phyloP scores from a whole-genome alignment of 78 protist species.

The Speleostelium caveatum region DNA sequence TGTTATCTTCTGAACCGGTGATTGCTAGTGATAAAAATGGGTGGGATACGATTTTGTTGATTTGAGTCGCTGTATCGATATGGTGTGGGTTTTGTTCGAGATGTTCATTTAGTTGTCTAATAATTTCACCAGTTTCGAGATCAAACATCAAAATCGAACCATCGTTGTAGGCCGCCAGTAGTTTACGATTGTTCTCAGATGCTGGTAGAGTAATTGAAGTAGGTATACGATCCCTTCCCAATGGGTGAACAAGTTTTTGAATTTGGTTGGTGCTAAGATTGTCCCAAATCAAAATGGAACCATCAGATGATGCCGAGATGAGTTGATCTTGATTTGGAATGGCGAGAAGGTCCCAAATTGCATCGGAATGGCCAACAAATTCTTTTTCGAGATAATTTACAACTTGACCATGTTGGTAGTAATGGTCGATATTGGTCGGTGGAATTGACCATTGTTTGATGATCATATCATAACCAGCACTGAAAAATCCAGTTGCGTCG shows the following conservation, averaged over 20 bases:
- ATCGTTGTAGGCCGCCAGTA: conserved; percentile 40
- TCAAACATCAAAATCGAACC: conserved; percentile 29
- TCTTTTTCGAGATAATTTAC: conserved; percentile 6
- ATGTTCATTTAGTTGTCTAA: not conserved
- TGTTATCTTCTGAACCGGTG: conserved; percentile 67
- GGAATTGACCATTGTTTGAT: conserved; percentile 75
- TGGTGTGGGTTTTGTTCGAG: not conserved
- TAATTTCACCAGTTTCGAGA: conserved; percentile 35
- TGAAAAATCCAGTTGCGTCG: conserved; percentile 1
- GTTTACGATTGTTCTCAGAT: conserved; percentile 30
- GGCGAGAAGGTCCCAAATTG: conserved; percentile 65
- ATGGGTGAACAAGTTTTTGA: not conserved
- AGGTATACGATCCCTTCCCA: not conserved
- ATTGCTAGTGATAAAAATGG: conserved; percentile 46
- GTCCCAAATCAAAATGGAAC: conserved; percentile 73
- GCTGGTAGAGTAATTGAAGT: conserved; percentile 16
- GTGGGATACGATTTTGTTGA: conserved; percentile 60
- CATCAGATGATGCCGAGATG: conserved; percentile 81
- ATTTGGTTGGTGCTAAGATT: not conserved
- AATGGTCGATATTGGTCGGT: conserved; percentile 23
- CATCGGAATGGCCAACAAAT: conserved; percentile 79
- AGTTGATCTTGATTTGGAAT: not conserved
- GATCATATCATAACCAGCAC: conserved; percentile 81
- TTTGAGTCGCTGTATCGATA: not conserved
- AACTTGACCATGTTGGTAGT: conserved; percentile 44